Evolutionary conservation across 2,329 filamentous ascomycete genomes (phyloP).

Genomic region (Dactylellina leptospora): DNA sequence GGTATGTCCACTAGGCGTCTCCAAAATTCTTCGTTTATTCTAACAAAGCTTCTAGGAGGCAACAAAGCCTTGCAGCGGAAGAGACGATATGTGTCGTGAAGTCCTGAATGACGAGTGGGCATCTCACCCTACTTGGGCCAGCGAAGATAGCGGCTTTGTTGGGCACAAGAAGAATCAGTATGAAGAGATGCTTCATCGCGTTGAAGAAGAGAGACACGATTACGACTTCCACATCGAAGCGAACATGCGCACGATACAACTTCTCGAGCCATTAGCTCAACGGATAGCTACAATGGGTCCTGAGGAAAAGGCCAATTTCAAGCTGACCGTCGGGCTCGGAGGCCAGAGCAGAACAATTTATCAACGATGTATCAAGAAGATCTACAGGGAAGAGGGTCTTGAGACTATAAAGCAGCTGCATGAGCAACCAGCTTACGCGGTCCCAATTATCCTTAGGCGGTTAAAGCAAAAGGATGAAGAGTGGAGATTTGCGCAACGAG

Average conservation of each 20-base stretch:
- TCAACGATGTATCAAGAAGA: conserved; percentile 95
- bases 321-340: conserved; percentile 82
- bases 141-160: conserved; percentile 96
- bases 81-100: conserved; percentile 90
- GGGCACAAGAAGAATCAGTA: conserved; percentile 96
- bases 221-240: conserved; percentile 99
- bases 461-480: conserved; percentile 97
- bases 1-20: conserved; percentile 59
- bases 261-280: conserved; percentile 92
- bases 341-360: conserved; percentile 97
- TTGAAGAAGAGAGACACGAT: conserved; percentile 97
- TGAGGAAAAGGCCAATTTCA: conserved; percentile 76
- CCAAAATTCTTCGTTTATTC: background rate
- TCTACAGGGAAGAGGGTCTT: conserved; percentile 84
- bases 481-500: conserved; percentile 94
- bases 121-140: conserved; percentile 98
- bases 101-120: conserved; percentile 99
- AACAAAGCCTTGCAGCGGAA: conserved; percentile 88
- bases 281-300: conserved; percentile 83
- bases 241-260: conserved; percentile 91
- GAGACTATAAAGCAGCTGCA: conserved; percentile 90
- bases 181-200: conserved; percentile 91
- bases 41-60: conserved; percentile 68
- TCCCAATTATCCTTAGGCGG: conserved; percentile 85
- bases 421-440: conserved; percentile 80